Percentiles rank a stretch among this genome's conserved stretches.
phyloP scores from a whole-genome alignment of 495 filamentous ascomycete species.

The Penicillium chermesinum region DNA sequence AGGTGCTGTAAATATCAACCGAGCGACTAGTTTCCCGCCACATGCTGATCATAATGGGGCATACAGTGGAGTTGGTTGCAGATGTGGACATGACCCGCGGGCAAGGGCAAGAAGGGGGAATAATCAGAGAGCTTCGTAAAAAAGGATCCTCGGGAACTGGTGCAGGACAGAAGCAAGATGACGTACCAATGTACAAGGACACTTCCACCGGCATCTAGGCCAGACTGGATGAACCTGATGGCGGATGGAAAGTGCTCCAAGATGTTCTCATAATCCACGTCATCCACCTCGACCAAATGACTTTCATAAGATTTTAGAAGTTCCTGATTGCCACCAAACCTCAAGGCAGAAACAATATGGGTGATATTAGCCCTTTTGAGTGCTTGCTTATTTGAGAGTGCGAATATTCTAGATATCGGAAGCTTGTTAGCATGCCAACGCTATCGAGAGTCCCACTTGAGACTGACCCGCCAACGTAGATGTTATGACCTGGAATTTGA shows the following conservation, averaged over 20 bases:
- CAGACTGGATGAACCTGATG: slow-evolving; percentile 77
- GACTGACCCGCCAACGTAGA: slow-evolving; percentile 83
- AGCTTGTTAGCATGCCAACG: slow-evolving; percentile 3
- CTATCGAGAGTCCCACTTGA: not conserved
- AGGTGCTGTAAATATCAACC: too few relatives aligned
- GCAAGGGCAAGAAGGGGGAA: not conserved
- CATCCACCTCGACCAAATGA: slow-evolving; percentile 76
- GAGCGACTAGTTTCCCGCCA: too few relatives aligned
- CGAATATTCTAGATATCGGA: slow-evolving; percentile 58
- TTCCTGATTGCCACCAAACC: slow-evolving; percentile 49
- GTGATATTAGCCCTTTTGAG: slow-evolving; percentile 73
- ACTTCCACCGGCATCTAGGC: slow-evolving; percentile 58
- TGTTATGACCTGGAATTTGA: slow-evolving; percentile 61
- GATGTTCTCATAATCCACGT: slow-evolving; percentile 80
- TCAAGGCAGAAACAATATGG: slow-evolving; percentile 81
- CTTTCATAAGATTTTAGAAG: slow-evolving; percentile 55
- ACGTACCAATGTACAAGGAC: slow-evolving; percentile 74
- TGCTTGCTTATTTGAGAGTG: slow-evolving; percentile 60
- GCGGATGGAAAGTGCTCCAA: slow-evolving; percentile 70
- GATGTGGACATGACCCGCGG: too few relatives aligned
- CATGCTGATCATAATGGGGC: not conserved
- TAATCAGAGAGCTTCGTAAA: not conserved
- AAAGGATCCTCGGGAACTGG: not conserved
- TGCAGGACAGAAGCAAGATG: slow-evolving; percentile 1
- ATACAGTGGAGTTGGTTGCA: not conserved